phyloP scores from a whole-genome alignment of 139 green algal species.

The Astrephomene gubernaculifera region DNA sequence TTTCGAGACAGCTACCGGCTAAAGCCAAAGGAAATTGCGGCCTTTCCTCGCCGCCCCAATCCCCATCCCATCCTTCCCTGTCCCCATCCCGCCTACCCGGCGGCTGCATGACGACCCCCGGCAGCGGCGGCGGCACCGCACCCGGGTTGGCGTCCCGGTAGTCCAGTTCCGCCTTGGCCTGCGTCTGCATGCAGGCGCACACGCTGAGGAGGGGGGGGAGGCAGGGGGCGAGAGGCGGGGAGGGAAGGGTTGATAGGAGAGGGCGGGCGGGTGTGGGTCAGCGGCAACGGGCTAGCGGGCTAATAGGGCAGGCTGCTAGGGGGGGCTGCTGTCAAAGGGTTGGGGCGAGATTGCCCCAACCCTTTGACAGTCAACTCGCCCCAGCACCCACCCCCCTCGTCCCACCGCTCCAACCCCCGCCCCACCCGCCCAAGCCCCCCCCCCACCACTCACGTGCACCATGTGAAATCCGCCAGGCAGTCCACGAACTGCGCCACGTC shows the following conservation, averaged over 20 bases:
- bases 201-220: constrained; percentile 63
- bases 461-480: constrained; percentile 85
- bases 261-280: not conserved
- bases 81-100: constrained; percentile 25
- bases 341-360: too few relatives aligned
- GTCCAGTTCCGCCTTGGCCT: constrained; percentile 91
- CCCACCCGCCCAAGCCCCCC: not conserved
- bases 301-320: too few relatives aligned
- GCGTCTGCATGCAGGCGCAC: constrained; percentile 92
- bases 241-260: not conserved
- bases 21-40: too few relatives aligned
- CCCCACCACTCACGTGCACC: constrained; percentile 67
- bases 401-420: not conserved
- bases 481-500: constrained; percentile 77
- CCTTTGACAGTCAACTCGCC: too few relatives aligned
- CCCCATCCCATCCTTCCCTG: too few relatives aligned
- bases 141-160: constrained; percentile 71
- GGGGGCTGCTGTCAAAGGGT: too few relatives aligned
- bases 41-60: too few relatives aligned
- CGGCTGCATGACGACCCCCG: constrained; percentile 35
- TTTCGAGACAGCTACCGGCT: too few relatives aligned
- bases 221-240: not conserved
- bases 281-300: too few relatives aligned
- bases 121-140: constrained; percentile 32
- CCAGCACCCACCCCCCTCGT: not conserved